Base-by-base conservation (phyloP, 2,329 filamentous ascomycete species). In the Xylaria sp. region DNA sequence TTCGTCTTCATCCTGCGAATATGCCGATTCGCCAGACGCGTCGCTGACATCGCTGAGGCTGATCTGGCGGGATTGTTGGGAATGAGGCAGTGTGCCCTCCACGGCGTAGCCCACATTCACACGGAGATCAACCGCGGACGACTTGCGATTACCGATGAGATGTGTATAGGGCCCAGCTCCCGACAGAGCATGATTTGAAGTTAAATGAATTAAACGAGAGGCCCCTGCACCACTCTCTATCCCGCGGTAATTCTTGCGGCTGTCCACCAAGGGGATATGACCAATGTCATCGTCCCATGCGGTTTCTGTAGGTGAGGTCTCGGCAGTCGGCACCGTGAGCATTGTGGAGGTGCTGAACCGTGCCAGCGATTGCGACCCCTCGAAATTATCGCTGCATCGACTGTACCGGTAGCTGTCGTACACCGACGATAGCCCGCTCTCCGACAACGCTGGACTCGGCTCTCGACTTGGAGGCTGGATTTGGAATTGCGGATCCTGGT, bases 391-490 rank as follows among this genome's bases (percentile, higher is more conserved):
- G 32, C 59, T 67, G 44, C 66, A 65, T 23, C 69, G 48, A 35
- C 67, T 73, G 60, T 74, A 74, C 8, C 68, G 69, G 57, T 76
- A 76, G 69, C 72, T 75, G 37, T 77, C 77, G 65, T 78, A 79
- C 16, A 78, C 73, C 25, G 75, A 79, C n/a, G 75, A 77, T 2
- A 76, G 59, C 10, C 76, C 75, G 48, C 71, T 65, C 55, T 78
- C 77, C 13, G 77, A 77, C 3, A 32, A 40, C n/a, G 55, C 65
- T 1, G 61, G 64, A 32, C 72, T 71, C n/a, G 37, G 72, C 29
- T 23, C 63, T 68, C 1, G 76, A 64, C 65, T 74, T 72, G 66
- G 73, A 23, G 32, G 67, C 54, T 58, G 68, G 66, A 55, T 66
- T 29, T 62, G 64, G 29, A 37, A 50, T 53, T 67, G 65, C 47